phyloP scores from a whole-genome alignment of 2,329 filamentous ascomycete species.

The Cercospora nicotianae region DNA sequence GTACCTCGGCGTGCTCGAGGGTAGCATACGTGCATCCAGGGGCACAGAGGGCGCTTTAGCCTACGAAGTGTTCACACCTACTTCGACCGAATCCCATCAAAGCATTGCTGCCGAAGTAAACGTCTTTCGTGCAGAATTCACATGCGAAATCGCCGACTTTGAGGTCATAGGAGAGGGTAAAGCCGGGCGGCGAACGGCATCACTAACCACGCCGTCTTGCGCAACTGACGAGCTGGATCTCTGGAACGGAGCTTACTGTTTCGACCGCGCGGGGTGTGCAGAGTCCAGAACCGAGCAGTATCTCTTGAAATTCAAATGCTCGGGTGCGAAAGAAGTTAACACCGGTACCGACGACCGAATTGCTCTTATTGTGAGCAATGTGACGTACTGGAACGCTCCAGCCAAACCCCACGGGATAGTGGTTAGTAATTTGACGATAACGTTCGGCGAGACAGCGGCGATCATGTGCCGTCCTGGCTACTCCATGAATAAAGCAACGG shows the following conservation, averaged over 20 bases:
- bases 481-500: background rate
- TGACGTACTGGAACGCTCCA: too few relatives aligned
- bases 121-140: background rate
- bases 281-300: too few relatives aligned
- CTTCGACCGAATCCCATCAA: background rate
- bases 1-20: background rate
- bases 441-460: background rate
- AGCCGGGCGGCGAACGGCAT: too few relatives aligned
- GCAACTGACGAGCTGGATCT: background rate
- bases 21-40: background rate
- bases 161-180: too few relatives aligned
- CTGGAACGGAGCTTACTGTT: too few relatives aligned
- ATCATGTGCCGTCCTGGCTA: background rate
- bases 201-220: background rate
- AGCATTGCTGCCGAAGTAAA: background rate
- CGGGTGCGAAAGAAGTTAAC: too few relatives aligned
- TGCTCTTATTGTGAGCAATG: background rate
- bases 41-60: background rate
- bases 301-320: background rate
- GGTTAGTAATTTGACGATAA: too few relatives aligned
- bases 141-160: background rate
- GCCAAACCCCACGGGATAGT: too few relatives aligned
- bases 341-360: too few relatives aligned
- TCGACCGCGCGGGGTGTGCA: too few relatives aligned
- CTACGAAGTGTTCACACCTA: background rate